A percentile compares a stretch with the other conserved stretches of the same genome.
Conservation (phyloP, 768 basidiomycete genomes). For the Coprinopsis marcescibilis region DNA sequence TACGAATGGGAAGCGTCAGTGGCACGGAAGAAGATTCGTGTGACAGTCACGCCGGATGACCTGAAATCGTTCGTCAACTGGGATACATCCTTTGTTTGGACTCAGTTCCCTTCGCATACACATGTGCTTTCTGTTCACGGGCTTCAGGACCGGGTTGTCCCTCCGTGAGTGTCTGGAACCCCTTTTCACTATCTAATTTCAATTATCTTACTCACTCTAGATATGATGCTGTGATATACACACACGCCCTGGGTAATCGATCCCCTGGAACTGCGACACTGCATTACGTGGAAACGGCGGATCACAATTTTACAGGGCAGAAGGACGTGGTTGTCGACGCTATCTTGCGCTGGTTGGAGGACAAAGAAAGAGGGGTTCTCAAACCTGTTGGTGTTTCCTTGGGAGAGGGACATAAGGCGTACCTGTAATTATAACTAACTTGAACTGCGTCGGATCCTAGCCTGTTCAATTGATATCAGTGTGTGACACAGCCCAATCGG, state of each 20-base stretch:
- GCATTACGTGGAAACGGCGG: constrained; percentile 64
- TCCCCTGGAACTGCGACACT: constrained; percentile 65
- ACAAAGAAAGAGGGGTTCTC: constrained; percentile 39
- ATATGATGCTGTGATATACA: constrained; percentile 69
- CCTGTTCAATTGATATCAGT: too few relatives aligned
- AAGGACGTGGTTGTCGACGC: constrained; percentile 63
- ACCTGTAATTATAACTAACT: neutral
- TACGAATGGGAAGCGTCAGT: constrained; percentile 60
- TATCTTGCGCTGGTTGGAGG: constrained; percentile 65
- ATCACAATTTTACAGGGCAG: constrained; percentile 72
- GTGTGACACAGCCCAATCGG: too few relatives aligned
- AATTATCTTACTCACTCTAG: constrained; percentile 27
- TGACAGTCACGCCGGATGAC: constrained; percentile 52
- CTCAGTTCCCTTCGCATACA: constrained; percentile 51
- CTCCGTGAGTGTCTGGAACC: constrained; percentile 45
- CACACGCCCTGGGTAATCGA: constrained; percentile 50
- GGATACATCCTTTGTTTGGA: constrained; percentile 66
- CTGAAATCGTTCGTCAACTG: constrained; percentile 56
- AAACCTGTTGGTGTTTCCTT: constrained; percentile 56
- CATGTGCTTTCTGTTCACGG: constrained; percentile 80
- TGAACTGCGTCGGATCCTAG: neutral
- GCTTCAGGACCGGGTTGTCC: constrained; percentile 60
- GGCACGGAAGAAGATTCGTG: constrained; percentile 52
- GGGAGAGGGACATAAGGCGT: constrained; percentile 41
- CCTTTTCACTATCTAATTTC: constrained; percentile 1